phyloP scores from a whole-genome alignment of 2,329 filamentous ascomycete genomes.

The Chaetomiaceae sp. region DNA sequence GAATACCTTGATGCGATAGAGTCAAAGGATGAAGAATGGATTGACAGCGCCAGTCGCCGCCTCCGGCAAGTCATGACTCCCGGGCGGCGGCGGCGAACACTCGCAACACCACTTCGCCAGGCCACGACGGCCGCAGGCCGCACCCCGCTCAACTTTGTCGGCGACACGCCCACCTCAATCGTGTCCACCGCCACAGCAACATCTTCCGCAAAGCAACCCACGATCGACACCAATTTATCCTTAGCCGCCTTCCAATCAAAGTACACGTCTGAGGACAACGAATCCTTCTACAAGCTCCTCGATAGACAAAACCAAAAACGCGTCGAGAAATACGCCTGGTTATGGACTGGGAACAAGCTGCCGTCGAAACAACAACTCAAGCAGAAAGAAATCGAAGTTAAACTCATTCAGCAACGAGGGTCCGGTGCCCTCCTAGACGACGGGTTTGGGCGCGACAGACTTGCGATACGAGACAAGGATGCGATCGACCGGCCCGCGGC shows the following conservation, averaged over 20 bases:
- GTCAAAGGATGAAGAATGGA: slow-evolving; percentile 81
- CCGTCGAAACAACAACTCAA: slow-evolving; percentile 72
- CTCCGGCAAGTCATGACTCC: slow-evolving; percentile 80
- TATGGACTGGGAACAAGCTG: slow-evolving; percentile 86
- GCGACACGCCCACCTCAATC: slow-evolving; percentile 67
- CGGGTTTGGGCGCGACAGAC: slow-evolving; percentile 52
- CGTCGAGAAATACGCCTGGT: slow-evolving; percentile 81
- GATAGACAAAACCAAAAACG: slow-evolving; percentile 86
- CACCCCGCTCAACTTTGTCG: slow-evolving; percentile 64
- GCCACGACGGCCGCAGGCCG: slow-evolving; percentile 36
- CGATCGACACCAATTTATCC: slow-evolving; percentile 69
- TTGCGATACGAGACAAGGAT: slow-evolving; percentile 63
- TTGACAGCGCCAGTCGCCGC: slow-evolving; percentile 69
- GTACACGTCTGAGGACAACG: slow-evolving; percentile 97
- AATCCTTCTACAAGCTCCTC: slow-evolving; percentile 88
- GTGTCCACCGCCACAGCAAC: slow-evolving; percentile 34
- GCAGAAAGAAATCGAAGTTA: slow-evolving; percentile 58
- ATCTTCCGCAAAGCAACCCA: slow-evolving; percentile 36
- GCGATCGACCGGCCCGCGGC: slow-evolving; percentile 67
- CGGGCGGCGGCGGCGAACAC: slow-evolving; percentile 47
- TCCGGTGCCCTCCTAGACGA: slow-evolving; percentile 44
- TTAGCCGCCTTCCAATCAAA: slow-evolving; percentile 82
- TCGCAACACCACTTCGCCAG: slow-evolving; percentile 23
- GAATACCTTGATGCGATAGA: slow-evolving; percentile 91
- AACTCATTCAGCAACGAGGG: slow-evolving; percentile 26